These are phyloP conservation scores for Saitozyma podzolica DNA, from an alignment of 768 basidiomycete species.

Conservation along the genomic window DNA sequence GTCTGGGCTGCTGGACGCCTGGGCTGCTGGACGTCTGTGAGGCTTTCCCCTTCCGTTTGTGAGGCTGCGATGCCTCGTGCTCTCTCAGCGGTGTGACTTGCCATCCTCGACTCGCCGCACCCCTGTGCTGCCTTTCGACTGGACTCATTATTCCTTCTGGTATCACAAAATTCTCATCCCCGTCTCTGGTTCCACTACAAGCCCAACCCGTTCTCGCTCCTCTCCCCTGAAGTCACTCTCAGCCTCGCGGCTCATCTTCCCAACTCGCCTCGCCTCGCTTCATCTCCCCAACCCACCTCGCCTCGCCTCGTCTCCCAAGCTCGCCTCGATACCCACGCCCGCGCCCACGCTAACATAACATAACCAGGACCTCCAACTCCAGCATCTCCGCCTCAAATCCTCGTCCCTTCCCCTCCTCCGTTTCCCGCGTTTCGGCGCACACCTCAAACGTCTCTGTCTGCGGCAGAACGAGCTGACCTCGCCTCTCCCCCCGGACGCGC, in stretches of 20 bases:
- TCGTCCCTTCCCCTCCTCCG: constrained; percentile 59
- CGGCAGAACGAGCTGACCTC: constrained; percentile 78
- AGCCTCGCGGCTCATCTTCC: no score
- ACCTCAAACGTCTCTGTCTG: constrained; percentile 74
- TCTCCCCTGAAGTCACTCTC: no score
- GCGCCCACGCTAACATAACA: background rate
- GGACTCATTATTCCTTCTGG: constrained; percentile 15
- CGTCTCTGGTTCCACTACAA: no score
- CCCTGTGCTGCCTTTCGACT: no score
- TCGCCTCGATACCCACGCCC: background rate
- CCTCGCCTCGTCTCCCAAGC: background rate
- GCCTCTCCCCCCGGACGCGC: constrained; percentile 68
- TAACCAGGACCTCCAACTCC: constrained; percentile 76
- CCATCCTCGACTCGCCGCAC: no score
- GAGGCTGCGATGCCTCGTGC: no score
- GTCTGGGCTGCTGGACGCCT: no score
- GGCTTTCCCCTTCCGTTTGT: no score
- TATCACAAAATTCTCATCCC: constrained; percentile 8
- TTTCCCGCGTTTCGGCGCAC: constrained; percentile 65
- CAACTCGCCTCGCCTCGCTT: no score
- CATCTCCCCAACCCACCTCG: background rate
- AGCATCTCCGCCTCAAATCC: constrained; percentile 74
- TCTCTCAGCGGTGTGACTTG: no score
- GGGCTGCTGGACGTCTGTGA: no score
- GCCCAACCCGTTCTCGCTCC: no score